Evolutionary conservation across 331 rosid genomes (phyloP), one percentile per base, ranked within the genome.

Genomic region (Telfairia occidentalis): DNA sequence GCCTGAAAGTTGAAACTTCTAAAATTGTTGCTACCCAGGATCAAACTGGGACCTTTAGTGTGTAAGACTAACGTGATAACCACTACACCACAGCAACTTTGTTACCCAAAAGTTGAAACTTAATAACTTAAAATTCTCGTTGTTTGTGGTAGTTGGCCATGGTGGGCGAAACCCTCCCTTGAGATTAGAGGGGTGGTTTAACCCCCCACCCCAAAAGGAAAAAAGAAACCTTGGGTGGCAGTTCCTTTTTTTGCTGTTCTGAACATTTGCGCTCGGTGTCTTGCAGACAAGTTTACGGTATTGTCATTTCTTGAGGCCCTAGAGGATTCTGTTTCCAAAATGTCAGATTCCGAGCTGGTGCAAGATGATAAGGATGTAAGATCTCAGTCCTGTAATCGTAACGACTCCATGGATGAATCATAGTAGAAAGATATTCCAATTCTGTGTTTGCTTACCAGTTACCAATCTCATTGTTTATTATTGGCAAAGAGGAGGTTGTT

Each of bases 251-350:
- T 34, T 3, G 5, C 15, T 37, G 50, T 4, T 37, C 10, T 21
- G 19, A 42, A 63, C 2, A 9, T 1, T 9, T 28, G 37, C 28
- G 46, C 73, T 45, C 30, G 19, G 18, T 75, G 52, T 75, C 46
- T 81, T 80, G 83, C 97, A 91, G 97, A 91, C 76, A 93, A 91
- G 78, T 89, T 89, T 78, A 91, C 98, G 1, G 98, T 91, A 57
- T 75, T 91, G 85, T 93, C 97, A 5, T 93, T 93, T 77, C 91
- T 93, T 7, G 96, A 93, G 85, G 98, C 96, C 42, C 96, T 93
- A 2, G 97, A 91, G 81, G 98, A 93, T 84, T 84, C 97, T 23
- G 96, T 93, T 79, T 73, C 92, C 0, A 80, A 73, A 52, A 75
- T 80, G 35, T 7, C 79, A 34, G 86, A 69, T 64, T 37, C 89